These are phyloP conservation scores for Madurella fahalii DNA, from an alignment of 2,329 filamentous ascomycete genomes.

Conservation along the genomic window DNA sequence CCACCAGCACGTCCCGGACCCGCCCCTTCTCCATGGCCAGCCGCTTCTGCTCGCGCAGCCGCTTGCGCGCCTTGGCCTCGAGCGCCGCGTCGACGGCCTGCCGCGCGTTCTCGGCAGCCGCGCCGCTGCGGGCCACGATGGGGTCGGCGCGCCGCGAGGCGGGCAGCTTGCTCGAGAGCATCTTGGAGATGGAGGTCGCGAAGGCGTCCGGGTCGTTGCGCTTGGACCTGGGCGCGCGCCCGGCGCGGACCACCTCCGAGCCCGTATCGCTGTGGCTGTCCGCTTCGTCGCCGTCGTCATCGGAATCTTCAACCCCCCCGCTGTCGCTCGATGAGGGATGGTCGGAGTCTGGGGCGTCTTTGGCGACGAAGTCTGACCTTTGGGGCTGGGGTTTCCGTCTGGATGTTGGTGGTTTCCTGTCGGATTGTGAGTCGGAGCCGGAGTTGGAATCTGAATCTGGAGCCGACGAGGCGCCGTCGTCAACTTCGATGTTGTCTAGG, in stretches of 20 bases:
- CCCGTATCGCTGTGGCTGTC: constrained; percentile 36
- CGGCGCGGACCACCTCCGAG: not conserved
- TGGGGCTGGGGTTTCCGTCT: constrained; percentile 20
- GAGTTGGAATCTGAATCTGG: constrained; percentile 36
- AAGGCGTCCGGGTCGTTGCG: constrained; percentile 90
- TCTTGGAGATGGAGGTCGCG: constrained; percentile 88
- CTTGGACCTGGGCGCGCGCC: constrained; percentile 58
- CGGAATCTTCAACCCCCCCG: constrained; percentile 33
- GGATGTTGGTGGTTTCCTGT: constrained; percentile 26
- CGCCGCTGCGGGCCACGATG: constrained; percentile 78
- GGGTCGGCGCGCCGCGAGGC: constrained; percentile 79
- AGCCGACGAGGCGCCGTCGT: constrained; percentile 41
- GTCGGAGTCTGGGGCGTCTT: constrained; percentile 26
- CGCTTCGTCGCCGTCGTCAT: constrained; percentile 34
- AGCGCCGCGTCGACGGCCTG: constrained; percentile 71
- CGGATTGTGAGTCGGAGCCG: constrained; percentile 33
- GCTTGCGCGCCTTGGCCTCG: constrained; percentile 74
- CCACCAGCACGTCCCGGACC: constrained; percentile 76
- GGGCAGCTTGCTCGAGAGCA: constrained; percentile 84
- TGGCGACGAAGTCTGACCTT: constrained; percentile 27
- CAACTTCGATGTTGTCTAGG: constrained; percentile 49
- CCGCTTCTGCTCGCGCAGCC: constrained; percentile 76
- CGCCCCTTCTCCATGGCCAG: constrained; percentile 79
- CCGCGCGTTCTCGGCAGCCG: constrained; percentile 67
- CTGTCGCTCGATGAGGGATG: constrained; percentile 30